These are phyloP conservation scores for Colletotrichum orbiculare DNA, from an alignment of 2,329 filamentous ascomycete species.

Conservation along the genomic window DNA sequence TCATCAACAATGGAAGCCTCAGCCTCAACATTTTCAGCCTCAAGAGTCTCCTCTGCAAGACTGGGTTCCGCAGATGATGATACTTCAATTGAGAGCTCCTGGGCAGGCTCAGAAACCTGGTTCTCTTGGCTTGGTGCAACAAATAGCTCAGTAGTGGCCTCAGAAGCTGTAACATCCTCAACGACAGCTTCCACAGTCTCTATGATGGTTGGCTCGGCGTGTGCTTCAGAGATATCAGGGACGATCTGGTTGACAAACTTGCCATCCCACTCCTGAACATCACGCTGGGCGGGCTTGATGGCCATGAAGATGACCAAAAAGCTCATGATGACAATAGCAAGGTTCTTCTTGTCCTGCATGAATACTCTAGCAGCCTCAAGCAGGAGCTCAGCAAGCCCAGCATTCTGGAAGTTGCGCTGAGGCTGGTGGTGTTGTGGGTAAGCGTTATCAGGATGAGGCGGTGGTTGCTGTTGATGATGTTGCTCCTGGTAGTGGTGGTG, in stretches of 20 bases:
- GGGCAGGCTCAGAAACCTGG: neutral
- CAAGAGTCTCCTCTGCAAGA: neutral
- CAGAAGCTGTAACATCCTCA: constrained; percentile 6
- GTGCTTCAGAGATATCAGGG: constrained; percentile 21
- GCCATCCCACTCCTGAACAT: constrained; percentile 42
- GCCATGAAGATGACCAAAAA: constrained; percentile 65
- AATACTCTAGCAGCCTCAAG: constrained; percentile 64
- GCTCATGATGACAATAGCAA: constrained; percentile 66
- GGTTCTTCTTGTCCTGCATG: constrained; percentile 68
- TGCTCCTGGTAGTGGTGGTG: constrained; percentile 40
- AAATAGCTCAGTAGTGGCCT: neutral
- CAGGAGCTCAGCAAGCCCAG: constrained; percentile 65
- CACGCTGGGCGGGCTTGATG: constrained; percentile 39
- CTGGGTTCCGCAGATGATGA: neutral
- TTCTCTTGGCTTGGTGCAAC: neutral
- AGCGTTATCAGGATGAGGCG: constrained; percentile 42
- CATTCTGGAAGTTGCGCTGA: constrained; percentile 48
- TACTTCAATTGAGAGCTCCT: neutral
- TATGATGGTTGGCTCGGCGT: constrained; percentile 8
- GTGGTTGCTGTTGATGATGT: constrained; percentile 39
- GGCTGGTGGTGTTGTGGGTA: constrained; percentile 42
- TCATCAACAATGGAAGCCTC: neutral
- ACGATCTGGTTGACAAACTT: constrained; percentile 37
- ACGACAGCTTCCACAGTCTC: constrained; percentile 12
- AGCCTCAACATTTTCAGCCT: neutral